Evolutionary conservation across 495 filamentous ascomycete genomes (phyloP), one percentile per base, ranked within the genome.

Genomic region (Platismatia glauca): DNA sequence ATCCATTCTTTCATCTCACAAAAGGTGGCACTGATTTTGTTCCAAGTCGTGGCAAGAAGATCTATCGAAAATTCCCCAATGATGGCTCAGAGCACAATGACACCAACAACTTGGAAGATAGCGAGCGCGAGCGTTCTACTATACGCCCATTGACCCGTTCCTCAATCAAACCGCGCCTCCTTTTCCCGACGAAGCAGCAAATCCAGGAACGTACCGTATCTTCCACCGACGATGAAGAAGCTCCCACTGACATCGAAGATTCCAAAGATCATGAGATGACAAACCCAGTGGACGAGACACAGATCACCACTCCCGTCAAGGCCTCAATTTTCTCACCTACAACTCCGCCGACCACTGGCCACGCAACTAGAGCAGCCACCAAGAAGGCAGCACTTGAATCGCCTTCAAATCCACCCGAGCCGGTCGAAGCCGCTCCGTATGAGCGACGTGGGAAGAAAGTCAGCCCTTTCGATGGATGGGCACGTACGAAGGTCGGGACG

Each of bases 11-110:
- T 18, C 39, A 57, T 61, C 66, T 29, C 31, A 34, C 27, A 24
- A 5, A 34, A 12, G 71, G 64, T 31, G 41, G 7, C 13, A 67
- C 74, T 78, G 71, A 76, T 64, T 53, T 44, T 53, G 27, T 53
- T 1, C 33, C 9, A 70, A 97, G 93, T 74, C 94, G 94, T 66
- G 94, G 94, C 69, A 92, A 90, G 80, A 91, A 88, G 71, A 78
- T 90, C 55, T 95, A 91, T 79, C 84, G 75, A 58, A 75, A 73
- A 59, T 79, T 81, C 65, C 60, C 66, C 33, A 67, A 75, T 27
- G 78, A 82, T 7, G 74, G 78, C 12, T 75, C 73, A 20, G 78
- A 80, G 1, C 76, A 33, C 6, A 20, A 53, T 53, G 29, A 53
- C 13, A 34, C 15, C 29, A 53, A 33, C 16, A 33, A 33, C 16